These are phyloP conservation scores for Infundibulicybe gibba DNA, from an alignment of 768 basidiomycete genomes.

Conservation along the genomic window DNA sequence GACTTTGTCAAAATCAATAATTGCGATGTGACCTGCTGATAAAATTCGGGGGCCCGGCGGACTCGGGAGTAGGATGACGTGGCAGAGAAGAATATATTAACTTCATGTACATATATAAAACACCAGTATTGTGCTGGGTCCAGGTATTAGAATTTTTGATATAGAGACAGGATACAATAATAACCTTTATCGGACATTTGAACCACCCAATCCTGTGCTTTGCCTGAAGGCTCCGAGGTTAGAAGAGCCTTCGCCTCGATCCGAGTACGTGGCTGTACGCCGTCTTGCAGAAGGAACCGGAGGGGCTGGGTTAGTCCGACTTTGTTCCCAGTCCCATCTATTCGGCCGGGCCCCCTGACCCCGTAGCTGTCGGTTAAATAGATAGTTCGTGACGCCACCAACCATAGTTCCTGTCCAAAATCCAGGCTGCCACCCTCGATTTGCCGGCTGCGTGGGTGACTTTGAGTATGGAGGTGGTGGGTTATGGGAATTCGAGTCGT, in stretches of 20 bases:
- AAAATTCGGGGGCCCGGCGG: no score
- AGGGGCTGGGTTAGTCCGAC: constrained; percentile 19
- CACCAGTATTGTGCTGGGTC: background rate
- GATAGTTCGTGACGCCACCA: constrained; percentile 65
- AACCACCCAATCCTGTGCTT: constrained; percentile 80
- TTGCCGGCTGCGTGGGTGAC: constrained; percentile 17
- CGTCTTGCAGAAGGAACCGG: constrained; percentile 24
- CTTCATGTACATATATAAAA: no score
- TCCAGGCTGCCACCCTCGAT: constrained; percentile 56
- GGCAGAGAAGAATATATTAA: no score
- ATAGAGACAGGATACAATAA: background rate
- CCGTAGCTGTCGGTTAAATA: constrained; percentile 37
- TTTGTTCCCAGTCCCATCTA: constrained; percentile 61
- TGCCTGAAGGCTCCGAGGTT: constrained; percentile 67
- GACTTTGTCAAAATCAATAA: no score
- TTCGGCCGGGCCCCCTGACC: constrained; percentile 16
- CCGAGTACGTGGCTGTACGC: constrained; percentile 26
- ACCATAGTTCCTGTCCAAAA: constrained; percentile 84
- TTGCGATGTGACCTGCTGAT: no score
- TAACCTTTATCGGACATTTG: constrained; percentile 54
- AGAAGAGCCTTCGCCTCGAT: constrained; percentile 69
- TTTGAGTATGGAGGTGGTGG: constrained; percentile 68
- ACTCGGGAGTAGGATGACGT: no score
- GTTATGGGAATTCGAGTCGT: constrained; percentile 32
- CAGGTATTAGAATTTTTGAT: background rate